A percentile compares a stretch with the other conserved stretches of the same genome.
Evolutionary conservation across 2,329 filamentous ascomycete genomes (phyloP).

Genomic region (Chaetomiaceae sp.): DNA sequence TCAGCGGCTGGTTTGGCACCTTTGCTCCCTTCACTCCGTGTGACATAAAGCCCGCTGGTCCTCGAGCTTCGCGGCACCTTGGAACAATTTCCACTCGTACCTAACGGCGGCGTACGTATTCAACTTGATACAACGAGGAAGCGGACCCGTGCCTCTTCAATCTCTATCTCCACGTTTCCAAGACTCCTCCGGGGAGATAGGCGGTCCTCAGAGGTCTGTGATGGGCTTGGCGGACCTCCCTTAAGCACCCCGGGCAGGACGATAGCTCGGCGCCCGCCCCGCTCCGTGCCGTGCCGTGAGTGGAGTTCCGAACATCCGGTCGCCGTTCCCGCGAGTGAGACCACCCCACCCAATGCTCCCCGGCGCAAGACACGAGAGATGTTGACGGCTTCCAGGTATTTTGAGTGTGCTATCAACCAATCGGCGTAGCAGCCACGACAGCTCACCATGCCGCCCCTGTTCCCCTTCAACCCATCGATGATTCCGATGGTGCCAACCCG

Average conservation of each 20-base stretch:
- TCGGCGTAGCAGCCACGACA: neutral
- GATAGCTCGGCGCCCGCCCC: neutral
- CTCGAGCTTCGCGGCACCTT: no score
- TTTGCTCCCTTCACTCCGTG: no score
- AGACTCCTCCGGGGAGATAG: no score
- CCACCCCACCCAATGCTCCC: neutral
- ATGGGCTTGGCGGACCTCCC: neutral
- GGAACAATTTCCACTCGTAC: no score
- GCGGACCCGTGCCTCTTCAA: no score
- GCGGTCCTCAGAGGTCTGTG: no score
- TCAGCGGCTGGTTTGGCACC: no score
- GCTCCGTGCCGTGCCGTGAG: neutral
- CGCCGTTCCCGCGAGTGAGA: neutral
- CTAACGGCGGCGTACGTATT: no score
- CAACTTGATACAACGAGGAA: no score
- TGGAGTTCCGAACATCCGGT: neutral
- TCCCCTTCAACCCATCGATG: conserved; percentile 52
- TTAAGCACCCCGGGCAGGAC: neutral
- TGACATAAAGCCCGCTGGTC: no score
- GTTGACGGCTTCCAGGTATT: neutral
- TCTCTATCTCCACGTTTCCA: no score
- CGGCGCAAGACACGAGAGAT: neutral
- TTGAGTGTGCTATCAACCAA: no score
- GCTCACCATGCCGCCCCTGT: conserved; percentile 37
- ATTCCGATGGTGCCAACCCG: conserved; percentile 55